These are phyloP conservation scores for Tolypocladium pustulatum DNA, from an alignment of 2,329 filamentous ascomycete species.

Conservation along the genomic window DNA sequence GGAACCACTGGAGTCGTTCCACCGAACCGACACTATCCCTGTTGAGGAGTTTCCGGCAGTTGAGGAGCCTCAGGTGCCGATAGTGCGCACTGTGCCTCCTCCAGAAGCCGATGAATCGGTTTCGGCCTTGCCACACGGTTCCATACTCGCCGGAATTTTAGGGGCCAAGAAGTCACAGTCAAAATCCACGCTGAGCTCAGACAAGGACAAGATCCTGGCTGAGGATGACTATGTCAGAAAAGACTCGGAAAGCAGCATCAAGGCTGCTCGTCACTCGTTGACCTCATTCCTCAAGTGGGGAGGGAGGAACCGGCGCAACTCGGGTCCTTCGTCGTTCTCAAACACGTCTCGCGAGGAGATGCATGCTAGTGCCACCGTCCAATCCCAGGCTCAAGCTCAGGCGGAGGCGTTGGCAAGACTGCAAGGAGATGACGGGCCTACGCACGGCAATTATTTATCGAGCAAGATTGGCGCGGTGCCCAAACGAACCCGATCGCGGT, in stretches of 20 bases:
- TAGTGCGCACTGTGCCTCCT: not conserved
- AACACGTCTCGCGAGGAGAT: slow-evolving; percentile 89
- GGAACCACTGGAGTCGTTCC: slow-evolving; percentile 17
- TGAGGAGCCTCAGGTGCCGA: not conserved
- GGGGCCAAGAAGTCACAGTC: slow-evolving; percentile 37
- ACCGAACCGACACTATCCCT: slow-evolving; percentile 16
- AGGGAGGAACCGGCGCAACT: slow-evolving; percentile 44
- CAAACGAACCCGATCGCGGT: slow-evolving; percentile 78
- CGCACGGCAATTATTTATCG: slow-evolving; percentile 15
- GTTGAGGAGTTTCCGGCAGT: slow-evolving; percentile 1
- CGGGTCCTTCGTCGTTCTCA: slow-evolving; percentile 68
- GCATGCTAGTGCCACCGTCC: slow-evolving; percentile 24
- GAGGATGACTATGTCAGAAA: slow-evolving; percentile 41
- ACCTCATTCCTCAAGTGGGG: slow-evolving; percentile 67
- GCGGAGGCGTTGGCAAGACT: slow-evolving; percentile 22
- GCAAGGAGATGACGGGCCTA: slow-evolving; percentile 20
- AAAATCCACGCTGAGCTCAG: slow-evolving; percentile 34
- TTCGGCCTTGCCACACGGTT: slow-evolving; percentile 12
- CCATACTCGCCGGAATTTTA: slow-evolving; percentile 26
- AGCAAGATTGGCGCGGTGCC: slow-evolving; percentile 40
- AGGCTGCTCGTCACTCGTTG: slow-evolving; percentile 43
- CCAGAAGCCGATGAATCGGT: slow-evolving; percentile 11
- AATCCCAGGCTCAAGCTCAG: slow-evolving; percentile 15
- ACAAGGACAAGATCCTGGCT: slow-evolving; percentile 31
- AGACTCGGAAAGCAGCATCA: slow-evolving; percentile 42